Percentiles rank a stretch among this genome's conserved stretches.
phyloP scores from a whole-genome alignment of 163 green algal genomes.

The Chloromonas sp. region DNA sequence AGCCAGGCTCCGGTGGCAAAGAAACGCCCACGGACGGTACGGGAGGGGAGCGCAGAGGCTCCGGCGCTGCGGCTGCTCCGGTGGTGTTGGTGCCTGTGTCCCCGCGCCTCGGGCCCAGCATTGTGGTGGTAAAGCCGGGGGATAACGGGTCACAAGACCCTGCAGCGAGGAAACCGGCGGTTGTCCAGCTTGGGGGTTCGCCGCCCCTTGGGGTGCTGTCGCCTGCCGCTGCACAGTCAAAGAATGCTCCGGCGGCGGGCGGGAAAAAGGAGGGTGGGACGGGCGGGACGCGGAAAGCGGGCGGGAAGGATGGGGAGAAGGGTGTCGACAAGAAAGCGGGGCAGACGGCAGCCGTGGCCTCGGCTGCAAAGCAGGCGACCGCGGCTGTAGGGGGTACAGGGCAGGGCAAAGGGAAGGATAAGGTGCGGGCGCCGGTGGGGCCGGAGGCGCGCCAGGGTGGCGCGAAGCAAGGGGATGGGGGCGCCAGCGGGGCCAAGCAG shows the following conservation, averaged over 20 bases:
- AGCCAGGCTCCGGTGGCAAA: too few species aligned
- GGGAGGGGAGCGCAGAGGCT: too few species aligned
- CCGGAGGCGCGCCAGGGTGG: too few species aligned
- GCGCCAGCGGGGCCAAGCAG: too few species aligned
- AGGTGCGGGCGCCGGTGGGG: too few species aligned
- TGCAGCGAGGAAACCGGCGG: not conserved
- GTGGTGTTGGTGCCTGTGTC: too few species aligned
- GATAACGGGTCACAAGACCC: not conserved
- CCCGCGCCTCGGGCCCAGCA: not conserved
- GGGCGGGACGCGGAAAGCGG: not conserved
- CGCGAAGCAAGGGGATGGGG: too few species aligned
- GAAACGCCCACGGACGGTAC: too few species aligned
- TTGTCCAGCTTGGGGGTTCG: not conserved
- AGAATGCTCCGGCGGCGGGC: not conserved
- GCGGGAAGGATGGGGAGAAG: not conserved
- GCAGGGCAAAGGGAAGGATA: not conserved
- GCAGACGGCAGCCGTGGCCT: not conserved
- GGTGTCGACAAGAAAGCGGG: too few species aligned
- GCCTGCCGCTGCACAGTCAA: not conserved
- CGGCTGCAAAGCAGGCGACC: not conserved
- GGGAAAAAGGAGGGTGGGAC: not conserved
- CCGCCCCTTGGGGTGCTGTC: too few species aligned
- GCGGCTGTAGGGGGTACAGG: not conserved
- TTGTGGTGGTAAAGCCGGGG: not conserved
- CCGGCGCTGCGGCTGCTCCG: too few species aligned